A percentile compares a stretch with the other conserved stretches of the same genome.
Conservation (phyloP, 2,329 filamentous ascomycete genomes). For the Sordariomycetes sp. region DNA sequence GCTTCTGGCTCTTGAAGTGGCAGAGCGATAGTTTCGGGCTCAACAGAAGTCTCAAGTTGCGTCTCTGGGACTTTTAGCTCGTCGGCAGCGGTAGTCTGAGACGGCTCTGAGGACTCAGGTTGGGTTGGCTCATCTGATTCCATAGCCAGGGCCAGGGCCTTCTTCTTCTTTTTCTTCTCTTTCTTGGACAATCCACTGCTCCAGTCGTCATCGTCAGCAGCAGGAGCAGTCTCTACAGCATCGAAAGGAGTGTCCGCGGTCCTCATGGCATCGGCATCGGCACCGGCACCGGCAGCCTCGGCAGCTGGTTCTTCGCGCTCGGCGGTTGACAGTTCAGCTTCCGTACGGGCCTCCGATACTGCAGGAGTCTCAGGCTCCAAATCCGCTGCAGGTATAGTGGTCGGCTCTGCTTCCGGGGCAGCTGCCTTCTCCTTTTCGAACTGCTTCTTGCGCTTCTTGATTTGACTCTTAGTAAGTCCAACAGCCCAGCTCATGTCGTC, state of each 20-base stretch:
- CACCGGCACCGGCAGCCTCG: neutral
- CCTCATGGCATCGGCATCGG: neutral
- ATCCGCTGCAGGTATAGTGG: neutral
- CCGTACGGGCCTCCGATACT: neutral
- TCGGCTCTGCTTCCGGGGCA: constrained; percentile 1
- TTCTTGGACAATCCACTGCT: constrained; percentile 9
- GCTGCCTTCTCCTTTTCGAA: constrained; percentile 7
- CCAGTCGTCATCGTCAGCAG: constrained; percentile 6
- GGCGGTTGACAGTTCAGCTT: no score
- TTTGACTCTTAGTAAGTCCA: constrained; percentile 22
- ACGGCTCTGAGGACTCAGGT: neutral
- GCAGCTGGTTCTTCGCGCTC: neutral
- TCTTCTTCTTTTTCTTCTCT: constrained; percentile 21
- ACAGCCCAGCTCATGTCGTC: constrained; percentile 1
- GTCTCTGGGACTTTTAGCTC: neutral
- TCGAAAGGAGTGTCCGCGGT: neutral
- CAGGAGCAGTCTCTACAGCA: constrained; percentile 1
- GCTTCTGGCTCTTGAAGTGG: no score
- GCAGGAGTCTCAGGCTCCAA: neutral
- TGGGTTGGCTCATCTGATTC: neutral
- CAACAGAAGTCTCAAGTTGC: neutral
- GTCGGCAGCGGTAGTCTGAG: neutral
- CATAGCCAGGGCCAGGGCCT: neutral
- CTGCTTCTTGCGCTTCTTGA: constrained; percentile 23
- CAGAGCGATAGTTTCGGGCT: no score